phyloP scores from a whole-genome alignment of 768 basidiomycete species.

The Termitomyces sp. region DNA sequence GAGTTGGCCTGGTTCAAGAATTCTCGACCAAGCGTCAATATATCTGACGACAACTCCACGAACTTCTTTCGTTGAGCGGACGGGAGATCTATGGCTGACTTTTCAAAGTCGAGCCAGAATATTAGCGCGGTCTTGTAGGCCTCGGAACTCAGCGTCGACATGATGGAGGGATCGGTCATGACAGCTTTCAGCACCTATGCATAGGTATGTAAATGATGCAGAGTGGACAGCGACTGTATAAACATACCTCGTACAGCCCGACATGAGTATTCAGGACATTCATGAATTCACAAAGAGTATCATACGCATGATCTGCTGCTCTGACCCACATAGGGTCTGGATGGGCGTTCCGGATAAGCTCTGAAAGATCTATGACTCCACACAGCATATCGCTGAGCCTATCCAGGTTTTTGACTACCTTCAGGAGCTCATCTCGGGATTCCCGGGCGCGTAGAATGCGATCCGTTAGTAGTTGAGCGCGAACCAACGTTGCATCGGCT shows the following conservation, averaged over 20 bases:
- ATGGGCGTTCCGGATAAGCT: slow-evolving; percentile 90
- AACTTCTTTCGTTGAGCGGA: slow-evolving; percentile 74
- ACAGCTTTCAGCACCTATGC: slow-evolving; percentile 67
- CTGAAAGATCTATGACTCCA: slow-evolving; percentile 94
- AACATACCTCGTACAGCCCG: slow-evolving; percentile 81
- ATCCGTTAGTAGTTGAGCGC: slow-evolving; percentile 79
- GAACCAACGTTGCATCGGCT: slow-evolving; percentile 73
- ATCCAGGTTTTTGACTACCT: slow-evolving; percentile 95
- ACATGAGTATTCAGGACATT: slow-evolving; percentile 94
- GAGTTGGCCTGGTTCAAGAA: slow-evolving; percentile 75
- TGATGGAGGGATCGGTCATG: slow-evolving; percentile 62
- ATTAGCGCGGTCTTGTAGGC: slow-evolving; percentile 87
- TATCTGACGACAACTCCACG: slow-evolving; percentile 86
- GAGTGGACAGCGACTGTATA: slow-evolving; percentile 6
- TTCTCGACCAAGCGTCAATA: slow-evolving; percentile 80
- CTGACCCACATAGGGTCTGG: slow-evolving; percentile 82
- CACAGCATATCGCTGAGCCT: slow-evolving; percentile 94
- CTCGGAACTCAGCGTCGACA: slow-evolving; percentile 64
- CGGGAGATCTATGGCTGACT: slow-evolving; percentile 91
- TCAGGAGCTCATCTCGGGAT: slow-evolving; percentile 69
- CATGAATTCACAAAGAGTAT: slow-evolving; percentile 94
- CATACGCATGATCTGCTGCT: slow-evolving; percentile 85
- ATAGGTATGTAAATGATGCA: slow-evolving; percentile 15
- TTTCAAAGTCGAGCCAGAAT: slow-evolving; percentile 96
- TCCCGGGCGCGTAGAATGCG: slow-evolving; percentile 75